Base-by-base conservation (phyloP, 1,284 basidiomycete species). In the Trametes sp. region DNA sequence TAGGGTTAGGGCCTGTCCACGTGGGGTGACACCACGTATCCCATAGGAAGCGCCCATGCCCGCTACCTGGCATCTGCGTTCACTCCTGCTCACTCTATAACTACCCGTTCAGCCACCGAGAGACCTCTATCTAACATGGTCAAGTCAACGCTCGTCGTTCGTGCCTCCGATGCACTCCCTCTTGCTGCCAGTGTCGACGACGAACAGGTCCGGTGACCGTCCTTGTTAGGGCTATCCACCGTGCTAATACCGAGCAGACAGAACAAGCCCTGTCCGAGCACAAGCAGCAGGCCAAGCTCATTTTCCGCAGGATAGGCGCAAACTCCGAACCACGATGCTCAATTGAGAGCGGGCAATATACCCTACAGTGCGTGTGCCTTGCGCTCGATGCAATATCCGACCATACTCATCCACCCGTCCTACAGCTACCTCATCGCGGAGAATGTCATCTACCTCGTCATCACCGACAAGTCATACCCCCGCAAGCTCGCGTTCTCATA, bases 401-500 rank as follows among this genome's bases (percentile, higher is more conserved):
- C 8, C 16, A 9, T 21, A 45, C 59, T 33, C 41, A 28, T 10
- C 13, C n/a, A 33, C 8, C 7, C 7, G 31, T 33, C 2, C 54
- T 55, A 65, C 74, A 98, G 96, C 81, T 99, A 99, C 83, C 88
- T 98, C 69, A 96, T 99, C 69, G 80, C 88, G 53, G 90, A 95
- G 71, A 94, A 94, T 78, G 96, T 98, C 66, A 93, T 98, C 57
- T 99, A 96, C 80, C 86, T 99, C 65, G 93, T 94, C 68, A 96
- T 99, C 75, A 89, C 95, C 57, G 97, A 98, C 80, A 94, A 95
- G 76, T 95, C 95, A 7, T 99, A 99, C 79, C 97, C 97, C 26
- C 87, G 98, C 66, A 99, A 98, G 79, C 88, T 99, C 26, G 96
- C 96, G 0, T 99, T 99, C 79, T 95, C 94, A 16, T 99, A 96